A percentile compares a stretch with the other conserved stretches of the same genome.
These are phyloP conservation scores for Sphagnum contortum DNA, from an alignment of 225 moss, liverwort and hornwort species.

Conservation along the genomic window DNA sequence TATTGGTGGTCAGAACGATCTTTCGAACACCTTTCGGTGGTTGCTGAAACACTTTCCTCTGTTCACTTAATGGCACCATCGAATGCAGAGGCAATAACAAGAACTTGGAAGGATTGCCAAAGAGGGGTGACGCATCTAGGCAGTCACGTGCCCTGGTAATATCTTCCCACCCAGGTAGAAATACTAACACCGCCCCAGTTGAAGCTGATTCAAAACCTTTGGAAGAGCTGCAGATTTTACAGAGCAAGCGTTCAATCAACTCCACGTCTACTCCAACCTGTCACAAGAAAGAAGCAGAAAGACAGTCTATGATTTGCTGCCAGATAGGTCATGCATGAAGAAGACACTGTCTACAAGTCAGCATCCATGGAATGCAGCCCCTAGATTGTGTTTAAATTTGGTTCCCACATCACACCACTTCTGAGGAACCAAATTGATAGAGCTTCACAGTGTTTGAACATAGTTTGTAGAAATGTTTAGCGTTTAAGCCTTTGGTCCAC, in stretches of 20 bases:
- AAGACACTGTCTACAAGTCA: too few species aligned
- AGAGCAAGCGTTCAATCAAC: conserved; percentile 77
- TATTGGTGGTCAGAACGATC: conserved; percentile 92
- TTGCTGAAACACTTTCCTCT: conserved; percentile 83
- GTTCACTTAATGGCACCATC: conserved; percentile 82
- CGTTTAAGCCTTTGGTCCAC: not conserved
- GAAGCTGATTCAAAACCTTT: conserved; percentile 28
- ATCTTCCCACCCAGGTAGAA: conserved; percentile 98
- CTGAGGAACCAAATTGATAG: too few species aligned
- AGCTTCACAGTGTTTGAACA: not conserved
- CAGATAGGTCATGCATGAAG: too few species aligned
- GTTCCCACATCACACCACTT: too few species aligned
- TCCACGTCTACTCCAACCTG: conserved; percentile 87
- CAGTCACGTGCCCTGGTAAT: conserved; percentile 71
- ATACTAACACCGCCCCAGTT: conserved; percentile 69
- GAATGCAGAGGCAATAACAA: conserved; percentile 83
- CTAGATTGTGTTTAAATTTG: too few species aligned
- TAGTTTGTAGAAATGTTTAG: not conserved
- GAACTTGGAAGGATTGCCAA: conserved; percentile 61
- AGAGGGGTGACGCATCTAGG: conserved; percentile 55
- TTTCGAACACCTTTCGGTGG: conserved; percentile 77
- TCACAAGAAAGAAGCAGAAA: too few species aligned
- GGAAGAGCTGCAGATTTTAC: conserved; percentile 25
- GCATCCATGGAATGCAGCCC: too few species aligned
- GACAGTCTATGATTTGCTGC: too few species aligned